A percentile compares a stretch with the other conserved stretches of the same genome.
Evolutionary conservation across 768 basidiomycete species (phyloP).

Genomic region (Porpolomopsis calyptriformis): DNA sequence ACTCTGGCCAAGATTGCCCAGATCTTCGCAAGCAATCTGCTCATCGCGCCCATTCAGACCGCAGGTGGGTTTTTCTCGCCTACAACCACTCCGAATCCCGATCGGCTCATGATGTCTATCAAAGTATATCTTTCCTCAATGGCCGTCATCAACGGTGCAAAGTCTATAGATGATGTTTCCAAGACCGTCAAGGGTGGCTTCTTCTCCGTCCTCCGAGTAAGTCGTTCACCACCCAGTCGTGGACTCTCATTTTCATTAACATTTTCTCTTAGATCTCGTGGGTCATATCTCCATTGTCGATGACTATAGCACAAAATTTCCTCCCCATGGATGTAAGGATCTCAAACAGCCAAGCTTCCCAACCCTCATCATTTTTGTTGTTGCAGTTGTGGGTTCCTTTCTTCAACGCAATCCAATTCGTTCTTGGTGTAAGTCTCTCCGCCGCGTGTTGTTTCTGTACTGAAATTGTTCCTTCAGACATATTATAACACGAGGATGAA

Average conservation of each 20-base stretch:
- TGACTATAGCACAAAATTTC: conserved; percentile 70
- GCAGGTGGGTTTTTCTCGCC: conserved; percentile 33
- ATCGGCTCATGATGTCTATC: background rate
- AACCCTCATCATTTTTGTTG: background rate
- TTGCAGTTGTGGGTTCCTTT: conserved; percentile 76
- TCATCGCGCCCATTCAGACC: conserved; percentile 69
- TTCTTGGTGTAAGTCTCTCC: conserved; percentile 51
- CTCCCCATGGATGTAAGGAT: conserved; percentile 58
- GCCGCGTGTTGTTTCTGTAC: background rate
- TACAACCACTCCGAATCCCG: background rate
- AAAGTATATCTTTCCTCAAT: conserved; percentile 67
- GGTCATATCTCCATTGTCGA: conserved; percentile 66
- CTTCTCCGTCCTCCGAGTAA: conserved; percentile 60
- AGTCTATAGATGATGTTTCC: conserved; percentile 48
- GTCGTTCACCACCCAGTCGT: conserved; percentile 11
- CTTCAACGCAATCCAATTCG: conserved; percentile 71
- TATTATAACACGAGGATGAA: conserved; percentile 69
- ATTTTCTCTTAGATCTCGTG: conserved; percentile 50
- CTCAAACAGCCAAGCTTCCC: background rate
- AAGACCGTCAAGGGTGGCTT: conserved; percentile 66
- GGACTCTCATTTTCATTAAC: background rate
- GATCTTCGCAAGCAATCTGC: conserved; percentile 64
- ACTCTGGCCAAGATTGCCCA: conserved; percentile 55
- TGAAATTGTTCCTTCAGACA: conserved; percentile 32
- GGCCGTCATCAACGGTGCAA: conserved; percentile 78